Conservation (phyloP, 768 basidiomycete species). For the Tylopilus cervinicoccineus region DNA sequence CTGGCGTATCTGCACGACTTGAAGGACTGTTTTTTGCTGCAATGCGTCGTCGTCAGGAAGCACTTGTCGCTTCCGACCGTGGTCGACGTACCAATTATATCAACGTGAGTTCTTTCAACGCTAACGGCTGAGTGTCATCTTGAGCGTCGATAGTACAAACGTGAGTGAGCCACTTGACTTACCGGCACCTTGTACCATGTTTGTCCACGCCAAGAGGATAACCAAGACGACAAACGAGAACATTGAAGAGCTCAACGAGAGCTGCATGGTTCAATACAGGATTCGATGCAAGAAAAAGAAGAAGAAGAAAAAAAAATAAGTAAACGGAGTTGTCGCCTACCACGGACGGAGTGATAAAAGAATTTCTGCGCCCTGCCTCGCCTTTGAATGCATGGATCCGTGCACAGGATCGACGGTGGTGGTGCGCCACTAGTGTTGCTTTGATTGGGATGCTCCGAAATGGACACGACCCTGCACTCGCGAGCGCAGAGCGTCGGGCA, state of each 20-base stretch:
- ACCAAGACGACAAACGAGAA: not conserved
- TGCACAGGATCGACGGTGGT: not conserved
- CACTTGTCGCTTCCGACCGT: not conserved
- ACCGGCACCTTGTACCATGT: conserved; percentile 12
- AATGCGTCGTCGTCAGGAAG: not conserved
- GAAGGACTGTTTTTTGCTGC: not conserved
- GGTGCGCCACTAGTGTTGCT: too few species aligned
- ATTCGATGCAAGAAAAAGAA: not conserved
- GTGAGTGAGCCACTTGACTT: not conserved
- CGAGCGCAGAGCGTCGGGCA: not conserved
- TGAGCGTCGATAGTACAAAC: not conserved
- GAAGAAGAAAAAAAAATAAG: not conserved
- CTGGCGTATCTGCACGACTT: not conserved
- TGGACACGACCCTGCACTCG: not conserved
- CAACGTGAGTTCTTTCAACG: not conserved
- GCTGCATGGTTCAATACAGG: conserved; percentile 5
- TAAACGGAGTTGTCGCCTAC: not conserved
- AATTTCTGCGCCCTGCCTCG: not conserved
- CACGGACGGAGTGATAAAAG: not conserved
- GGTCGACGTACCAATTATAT: not conserved
- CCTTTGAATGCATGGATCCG: not conserved
- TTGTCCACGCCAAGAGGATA: conserved; percentile 2
- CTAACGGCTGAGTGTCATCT: not conserved
- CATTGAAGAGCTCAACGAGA: not conserved
- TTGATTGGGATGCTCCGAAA: not conserved